Base-by-base conservation (phyloP, 73 alveolate genomes). In the Symbiodinium natans region DNA sequence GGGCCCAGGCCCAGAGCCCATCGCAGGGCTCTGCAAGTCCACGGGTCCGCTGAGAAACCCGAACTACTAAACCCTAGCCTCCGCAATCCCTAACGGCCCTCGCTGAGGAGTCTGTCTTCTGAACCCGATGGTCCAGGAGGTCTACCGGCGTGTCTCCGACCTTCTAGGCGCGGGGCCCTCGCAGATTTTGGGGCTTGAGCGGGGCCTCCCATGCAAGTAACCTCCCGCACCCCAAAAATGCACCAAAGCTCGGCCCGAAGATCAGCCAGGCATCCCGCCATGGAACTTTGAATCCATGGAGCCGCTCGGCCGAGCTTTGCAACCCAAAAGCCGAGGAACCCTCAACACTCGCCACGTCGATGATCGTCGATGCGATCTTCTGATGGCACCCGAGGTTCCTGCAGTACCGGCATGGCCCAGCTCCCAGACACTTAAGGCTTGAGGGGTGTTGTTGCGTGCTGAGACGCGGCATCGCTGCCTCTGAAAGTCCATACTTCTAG, bases 271-370 rank as follows among this genome's bases (percentile, higher is more conserved):
- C 93, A 86, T 86, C 68, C 93, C 93, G 8, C 93, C 93, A 0
- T 43, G 38, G 40, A 86, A 86, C 93, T 86, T 86, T 38, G 93
- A 86, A 48, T 86, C 93, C 21, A 86, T 86, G 36, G 93, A 86
- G 93, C 40, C 36, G 33, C 68, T 10, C 21, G 68, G 68, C 68
- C 68, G 21, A 3, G 21, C 2, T 52, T 10, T 5, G 68, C n/a
- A n/a, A n/a, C n/a, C n/a, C n/a, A n/a, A n/a, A n/a, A n/a, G n/a
- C n/a, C n/a, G n/a, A n/a, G n/a, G n/a, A n/a, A n/a, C n/a, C n/a
- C n/a, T n/a, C n/a, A n/a, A n/a, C n/a, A n/a, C n/a, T n/a, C n/a
- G n/a, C n/a, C n/a, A n/a, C n/a, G n/a, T n/a, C n/a, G n/a, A n/a
- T n/a, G n/a, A n/a, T n/a, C n/a, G n/a, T n/a, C n/a, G n/a, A n/a